These are phyloP conservation scores for Arxiozyma heterogenica DNA, from an alignment of 1,139 yeast species.

Conservation along the genomic window DNA sequence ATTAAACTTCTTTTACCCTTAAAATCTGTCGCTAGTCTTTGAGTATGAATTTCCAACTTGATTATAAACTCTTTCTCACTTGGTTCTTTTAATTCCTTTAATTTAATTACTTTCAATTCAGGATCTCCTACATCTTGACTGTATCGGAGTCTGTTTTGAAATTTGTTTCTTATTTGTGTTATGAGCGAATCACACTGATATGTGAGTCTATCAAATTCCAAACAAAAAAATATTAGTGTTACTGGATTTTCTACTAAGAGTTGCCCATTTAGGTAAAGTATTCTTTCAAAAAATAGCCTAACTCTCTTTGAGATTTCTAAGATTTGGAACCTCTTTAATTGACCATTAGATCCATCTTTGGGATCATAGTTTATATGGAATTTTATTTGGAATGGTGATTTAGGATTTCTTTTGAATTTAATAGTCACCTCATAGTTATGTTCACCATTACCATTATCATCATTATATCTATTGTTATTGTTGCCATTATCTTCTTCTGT, in stretches of 20 bases:
- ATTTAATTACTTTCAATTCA: neutral
- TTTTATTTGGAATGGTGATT: neutral
- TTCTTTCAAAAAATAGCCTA: neutral
- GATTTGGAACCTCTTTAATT: neutral
- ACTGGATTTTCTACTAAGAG: neutral
- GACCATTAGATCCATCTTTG: slow-evolving; percentile 1
- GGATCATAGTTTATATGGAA: neutral
- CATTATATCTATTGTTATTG: too few relatives aligned
- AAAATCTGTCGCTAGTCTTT: neutral
- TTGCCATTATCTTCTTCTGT: neutral
- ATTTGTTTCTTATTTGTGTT: neutral
- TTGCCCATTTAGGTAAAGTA: neutral
- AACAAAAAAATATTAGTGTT: slow-evolving; percentile 6
- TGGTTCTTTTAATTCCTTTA: neutral
- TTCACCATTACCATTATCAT: neutral
- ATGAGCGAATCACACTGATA: neutral
- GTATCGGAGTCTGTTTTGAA: neutral
- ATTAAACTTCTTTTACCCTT: neutral
- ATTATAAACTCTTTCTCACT: neutral
- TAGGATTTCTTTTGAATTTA: neutral
- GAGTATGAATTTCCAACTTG: neutral
- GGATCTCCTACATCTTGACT: neutral
- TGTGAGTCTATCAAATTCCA: slow-evolving; percentile 9
- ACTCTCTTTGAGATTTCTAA: neutral
- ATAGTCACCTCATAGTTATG: neutral